These are phyloP conservation scores for Dioszegia hungarica DNA, from an alignment of 768 basidiomycete species.

Conservation along the genomic window DNA sequence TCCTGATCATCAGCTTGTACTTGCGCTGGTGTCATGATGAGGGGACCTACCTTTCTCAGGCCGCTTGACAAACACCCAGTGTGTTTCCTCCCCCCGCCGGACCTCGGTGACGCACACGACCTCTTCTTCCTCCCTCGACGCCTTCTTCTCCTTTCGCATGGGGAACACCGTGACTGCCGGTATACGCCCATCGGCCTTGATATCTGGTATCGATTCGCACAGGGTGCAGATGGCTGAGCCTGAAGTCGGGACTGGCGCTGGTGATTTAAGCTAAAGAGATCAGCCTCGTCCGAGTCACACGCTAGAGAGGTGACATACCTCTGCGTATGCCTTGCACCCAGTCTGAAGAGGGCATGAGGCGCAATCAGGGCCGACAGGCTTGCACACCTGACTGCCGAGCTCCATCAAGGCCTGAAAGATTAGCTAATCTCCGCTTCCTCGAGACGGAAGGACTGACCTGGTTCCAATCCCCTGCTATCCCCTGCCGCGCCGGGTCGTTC, in stretches of 20 bases:
- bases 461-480: slow-evolving; percentile 71
- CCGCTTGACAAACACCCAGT: slow-evolving; percentile 69
- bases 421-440: not conserved
- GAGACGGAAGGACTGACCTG: slow-evolving; percentile 21
- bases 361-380: slow-evolving; percentile 73
- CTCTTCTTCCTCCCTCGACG: slow-evolving; percentile 75
- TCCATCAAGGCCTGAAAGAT: slow-evolving; percentile 79
- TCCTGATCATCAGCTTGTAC: slow-evolving; percentile 54
- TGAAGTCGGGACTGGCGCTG: slow-evolving; percentile 7
- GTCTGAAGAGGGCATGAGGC: slow-evolving; percentile 63
- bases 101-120: slow-evolving; percentile 83
- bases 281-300: not conserved
- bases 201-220: slow-evolving; percentile 29
- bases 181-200: slow-evolving; percentile 12
- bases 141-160: slow-evolving; percentile 78
- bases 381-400: slow-evolving; percentile 88
- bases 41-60: slow-evolving; percentile 66
- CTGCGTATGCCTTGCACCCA: slow-evolving; percentile 64
- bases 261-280: slow-evolving; percentile 3
- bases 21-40: not conserved
- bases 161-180: slow-evolving; percentile 69
- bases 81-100: slow-evolving; percentile 50
- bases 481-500: slow-evolving; percentile 17
- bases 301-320: slow-evolving; percentile 32
- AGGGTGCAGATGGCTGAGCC: slow-evolving; percentile 20